These are phyloP conservation scores for Evernia prunastri DNA, from an alignment of 495 filamentous ascomycete genomes.

Conservation along the genomic window DNA sequence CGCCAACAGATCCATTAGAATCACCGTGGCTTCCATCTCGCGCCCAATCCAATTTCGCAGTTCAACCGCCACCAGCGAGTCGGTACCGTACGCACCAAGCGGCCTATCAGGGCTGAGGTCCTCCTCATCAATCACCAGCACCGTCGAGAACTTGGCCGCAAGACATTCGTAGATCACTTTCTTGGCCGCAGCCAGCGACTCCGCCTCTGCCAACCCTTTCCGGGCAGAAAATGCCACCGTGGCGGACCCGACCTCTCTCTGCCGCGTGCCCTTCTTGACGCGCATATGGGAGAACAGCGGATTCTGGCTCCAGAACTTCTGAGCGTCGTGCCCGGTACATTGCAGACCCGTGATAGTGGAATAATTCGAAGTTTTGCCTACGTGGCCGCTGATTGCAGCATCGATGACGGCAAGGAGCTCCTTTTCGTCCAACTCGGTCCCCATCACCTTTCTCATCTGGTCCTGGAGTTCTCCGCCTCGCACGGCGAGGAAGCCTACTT, in stretches of 20 bases:
- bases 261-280: slow-evolving; percentile 3
- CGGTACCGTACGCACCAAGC: slow-evolving; percentile 30
- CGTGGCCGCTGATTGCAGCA: slow-evolving; percentile 13
- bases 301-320: slow-evolving; percentile 9
- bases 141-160: slow-evolving; percentile 28
- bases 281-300: slow-evolving; percentile 15
- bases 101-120: slow-evolving; percentile 31
- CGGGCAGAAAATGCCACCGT: too few species aligned
- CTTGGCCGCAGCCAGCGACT: slow-evolving; percentile 26
- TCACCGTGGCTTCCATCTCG: slow-evolving; percentile 29
- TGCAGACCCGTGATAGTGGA: slow-evolving; percentile 6
- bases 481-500: slow-evolving; percentile 17
- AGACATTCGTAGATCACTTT: slow-evolving; percentile 32
- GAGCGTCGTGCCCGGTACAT: slow-evolving; percentile 3
- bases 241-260: not conserved
- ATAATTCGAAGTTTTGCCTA: slow-evolving; percentile 2
- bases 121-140: slow-evolving; percentile 13
- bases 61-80: slow-evolving; percentile 36
- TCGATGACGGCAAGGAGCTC: slow-evolving; percentile 14
- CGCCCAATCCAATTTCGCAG: slow-evolving; percentile 37
- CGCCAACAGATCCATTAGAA: slow-evolving; percentile 35
- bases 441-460: slow-evolving; percentile 12
- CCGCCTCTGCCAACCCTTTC: slow-evolving; percentile 18
- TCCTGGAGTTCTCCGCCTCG: slow-evolving; percentile 1
- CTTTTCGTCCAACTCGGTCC: slow-evolving; percentile 2